Percentiles rank a stretch among this genome's conserved stretches.
Conservation (phyloP, 73 alveolate species). For the Paramecium bursaria region DNA sequence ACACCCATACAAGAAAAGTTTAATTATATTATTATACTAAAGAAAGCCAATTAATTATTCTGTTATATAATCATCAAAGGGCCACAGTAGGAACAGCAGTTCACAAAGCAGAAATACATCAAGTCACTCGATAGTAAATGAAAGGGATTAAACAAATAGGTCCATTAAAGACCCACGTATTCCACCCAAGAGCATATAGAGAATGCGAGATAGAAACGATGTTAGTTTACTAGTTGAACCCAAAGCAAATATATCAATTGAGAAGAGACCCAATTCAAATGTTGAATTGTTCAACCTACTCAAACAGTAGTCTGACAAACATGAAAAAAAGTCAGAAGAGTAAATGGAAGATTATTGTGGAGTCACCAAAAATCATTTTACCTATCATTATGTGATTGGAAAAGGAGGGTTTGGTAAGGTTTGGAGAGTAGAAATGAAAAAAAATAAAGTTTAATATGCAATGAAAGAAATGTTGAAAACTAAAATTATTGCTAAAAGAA, state of each 20-base stretch:
- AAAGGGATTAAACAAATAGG: constrained; percentile 18
- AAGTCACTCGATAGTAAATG: constrained; percentile 38
- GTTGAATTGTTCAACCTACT: constrained; percentile 31
- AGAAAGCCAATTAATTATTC: background rate
- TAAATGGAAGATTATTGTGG: constrained; percentile 49
- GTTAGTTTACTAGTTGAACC: constrained; percentile 24
- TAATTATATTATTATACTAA: too few species aligned
- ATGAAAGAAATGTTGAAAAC: constrained; percentile 72
- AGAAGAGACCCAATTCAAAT: too few species aligned
- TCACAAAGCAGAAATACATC: constrained; percentile 59
- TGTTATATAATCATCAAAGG: constrained; percentile 19
- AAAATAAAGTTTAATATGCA: constrained; percentile 66
- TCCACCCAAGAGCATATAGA: too few species aligned
- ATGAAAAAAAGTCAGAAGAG: background rate
- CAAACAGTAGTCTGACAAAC: background rate
- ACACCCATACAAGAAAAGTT: too few species aligned
- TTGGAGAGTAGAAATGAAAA: constrained; percentile 88
- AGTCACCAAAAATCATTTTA: constrained; percentile 74
- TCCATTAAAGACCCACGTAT: too few species aligned
- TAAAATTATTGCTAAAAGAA: constrained; percentile 65
- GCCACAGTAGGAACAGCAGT: constrained; percentile 46
- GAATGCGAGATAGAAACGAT: constrained; percentile 46
- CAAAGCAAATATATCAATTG: too few species aligned
- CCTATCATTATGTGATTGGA: constrained; percentile 81
- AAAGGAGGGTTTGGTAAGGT: constrained; percentile 92